Percentiles rank a stretch among this genome's conserved stretches.
Evolutionary conservation across 2,329 filamentous ascomycete species (phyloP).

Genomic region (Diaporthe sp.): DNA sequence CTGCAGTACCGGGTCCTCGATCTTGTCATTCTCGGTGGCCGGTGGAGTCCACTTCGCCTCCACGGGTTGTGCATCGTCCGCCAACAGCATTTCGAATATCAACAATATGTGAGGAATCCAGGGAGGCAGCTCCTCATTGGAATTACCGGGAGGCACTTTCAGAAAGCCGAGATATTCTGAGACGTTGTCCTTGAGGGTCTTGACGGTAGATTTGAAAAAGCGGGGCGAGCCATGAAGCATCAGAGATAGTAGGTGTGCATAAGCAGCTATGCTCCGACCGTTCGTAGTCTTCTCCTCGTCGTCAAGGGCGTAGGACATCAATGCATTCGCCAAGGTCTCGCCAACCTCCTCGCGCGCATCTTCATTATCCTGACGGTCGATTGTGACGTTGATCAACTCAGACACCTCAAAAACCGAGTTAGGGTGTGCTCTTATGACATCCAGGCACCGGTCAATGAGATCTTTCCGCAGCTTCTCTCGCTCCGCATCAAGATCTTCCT

Average conservation of each 20-base stretch:
- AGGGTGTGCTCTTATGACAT: slow-evolving; percentile 89
- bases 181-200: slow-evolving; percentile 83
- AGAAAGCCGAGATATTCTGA: slow-evolving; percentile 84
- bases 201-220: slow-evolving; percentile 84
- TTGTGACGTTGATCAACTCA: slow-evolving; percentile 84
- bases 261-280: slow-evolving; percentile 80
- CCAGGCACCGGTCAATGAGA: slow-evolving; percentile 89
- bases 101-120: slow-evolving; percentile 94
- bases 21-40: slow-evolving; percentile 61
- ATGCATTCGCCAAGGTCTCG: slow-evolving; percentile 84
- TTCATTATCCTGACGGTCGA: slow-evolving; percentile 70
- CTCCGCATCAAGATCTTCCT: slow-evolving; percentile 85
- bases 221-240: slow-evolving; percentile 82
- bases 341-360: slow-evolving; percentile 80
- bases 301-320: slow-evolving; percentile 77
- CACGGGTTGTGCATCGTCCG: slow-evolving; percentile 86
- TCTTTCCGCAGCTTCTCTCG: slow-evolving; percentile 80
- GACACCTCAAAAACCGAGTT: slow-evolving; percentile 91
- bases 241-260: slow-evolving; percentile 90
- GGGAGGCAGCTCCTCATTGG: slow-evolving; percentile 84
- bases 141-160: slow-evolving; percentile 75
- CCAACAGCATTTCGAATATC: slow-evolving; percentile 90
- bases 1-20: slow-evolving; percentile 70
- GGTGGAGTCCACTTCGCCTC: slow-evolving; percentile 79
- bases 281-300: slow-evolving; percentile 76